A percentile compares a stretch with the other conserved stretches of the same genome.
These are phyloP conservation scores for Pleurozium schreberi DNA, from an alignment of 225 moss, liverwort and hornwort species.

Conservation along the genomic window DNA sequence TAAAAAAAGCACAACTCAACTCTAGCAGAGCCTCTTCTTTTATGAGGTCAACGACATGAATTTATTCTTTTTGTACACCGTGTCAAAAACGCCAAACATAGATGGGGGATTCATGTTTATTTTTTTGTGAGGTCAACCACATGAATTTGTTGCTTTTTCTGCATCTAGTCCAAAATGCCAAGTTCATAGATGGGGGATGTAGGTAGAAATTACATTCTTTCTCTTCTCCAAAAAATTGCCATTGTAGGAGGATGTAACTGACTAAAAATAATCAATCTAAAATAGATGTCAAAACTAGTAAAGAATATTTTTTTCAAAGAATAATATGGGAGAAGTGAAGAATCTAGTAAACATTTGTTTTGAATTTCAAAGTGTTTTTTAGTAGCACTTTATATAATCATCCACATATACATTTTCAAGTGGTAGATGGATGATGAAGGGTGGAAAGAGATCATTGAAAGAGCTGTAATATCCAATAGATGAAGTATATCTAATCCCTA, in stretches of 20 bases:
- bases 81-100: too few relatives aligned
- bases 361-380: background rate
- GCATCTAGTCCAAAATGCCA: background rate
- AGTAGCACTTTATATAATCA: too few relatives aligned
- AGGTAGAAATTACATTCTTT: background rate
- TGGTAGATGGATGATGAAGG: background rate
- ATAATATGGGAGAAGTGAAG: rapidly evolving
- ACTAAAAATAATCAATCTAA: background rate
- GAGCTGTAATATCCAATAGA: background rate
- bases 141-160: too few relatives aligned
- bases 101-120: too few relatives aligned
- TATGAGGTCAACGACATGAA: too few relatives aligned
- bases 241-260: rapidly evolving
- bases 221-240: background rate
- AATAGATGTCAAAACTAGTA: rapidly evolving
- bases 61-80: too few relatives aligned
- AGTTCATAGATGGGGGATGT: background rate
- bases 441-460: background rate
- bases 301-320: rapidly evolving
- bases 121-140: too few relatives aligned
- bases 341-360: background rate
- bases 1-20: too few relatives aligned
- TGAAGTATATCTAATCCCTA: too few relatives aligned
- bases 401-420: background rate
- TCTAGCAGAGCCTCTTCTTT: background rate